A percentile compares a stretch with the other conserved stretches of the same genome.
Conservation (phyloP, 2,329 filamentous ascomycete genomes). For the Coniella vitis region DNA sequence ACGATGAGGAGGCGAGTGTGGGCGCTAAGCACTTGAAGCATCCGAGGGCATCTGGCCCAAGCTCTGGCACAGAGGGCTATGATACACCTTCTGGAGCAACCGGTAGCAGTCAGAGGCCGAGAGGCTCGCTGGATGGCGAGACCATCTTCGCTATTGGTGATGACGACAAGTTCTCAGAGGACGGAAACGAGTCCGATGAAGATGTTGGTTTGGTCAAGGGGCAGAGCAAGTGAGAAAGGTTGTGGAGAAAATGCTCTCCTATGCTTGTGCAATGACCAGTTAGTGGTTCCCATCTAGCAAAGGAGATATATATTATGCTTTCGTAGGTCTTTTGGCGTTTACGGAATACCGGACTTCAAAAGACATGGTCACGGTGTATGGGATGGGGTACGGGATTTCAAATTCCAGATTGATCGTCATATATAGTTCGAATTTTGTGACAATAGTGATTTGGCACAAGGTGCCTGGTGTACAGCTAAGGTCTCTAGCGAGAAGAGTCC, state of each 20-base stretch:
- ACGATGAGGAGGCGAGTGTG: conserved; percentile 50
- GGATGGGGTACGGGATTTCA: background rate
- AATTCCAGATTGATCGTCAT: background rate
- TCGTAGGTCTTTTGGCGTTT: conserved; percentile 13
- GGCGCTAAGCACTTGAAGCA: conserved; percentile 29
- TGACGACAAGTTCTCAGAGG: conserved; percentile 77
- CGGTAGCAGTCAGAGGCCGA: conserved; percentile 25
- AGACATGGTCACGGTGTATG: conserved; percentile 6
- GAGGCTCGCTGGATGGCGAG: conserved; percentile 69
- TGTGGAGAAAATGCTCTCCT: background rate
- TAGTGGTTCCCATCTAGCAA: background rate
- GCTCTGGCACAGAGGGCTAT: conserved; percentile 13
- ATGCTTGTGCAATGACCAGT: background rate
- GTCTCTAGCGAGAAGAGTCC: too few species aligned
- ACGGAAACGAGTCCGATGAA: conserved; percentile 48
- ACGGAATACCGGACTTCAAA: conserved; percentile 3
- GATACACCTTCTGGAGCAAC: conserved; percentile 11
- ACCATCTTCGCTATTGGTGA: conserved; percentile 95
- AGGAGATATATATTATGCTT: conserved; percentile 6
- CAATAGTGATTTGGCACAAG: too few species aligned
- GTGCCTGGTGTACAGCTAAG: too few species aligned
- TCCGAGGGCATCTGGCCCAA: conserved; percentile 12
- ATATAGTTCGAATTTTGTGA: too few species aligned
- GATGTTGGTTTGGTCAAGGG: conserved; percentile 49
- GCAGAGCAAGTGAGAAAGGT: conserved; percentile 31